A percentile compares a stretch with the other conserved stretches of the same genome.
phyloP scores from a whole-genome alignment of 495 filamentous ascomycete genomes.

The Tuber indicum region DNA sequence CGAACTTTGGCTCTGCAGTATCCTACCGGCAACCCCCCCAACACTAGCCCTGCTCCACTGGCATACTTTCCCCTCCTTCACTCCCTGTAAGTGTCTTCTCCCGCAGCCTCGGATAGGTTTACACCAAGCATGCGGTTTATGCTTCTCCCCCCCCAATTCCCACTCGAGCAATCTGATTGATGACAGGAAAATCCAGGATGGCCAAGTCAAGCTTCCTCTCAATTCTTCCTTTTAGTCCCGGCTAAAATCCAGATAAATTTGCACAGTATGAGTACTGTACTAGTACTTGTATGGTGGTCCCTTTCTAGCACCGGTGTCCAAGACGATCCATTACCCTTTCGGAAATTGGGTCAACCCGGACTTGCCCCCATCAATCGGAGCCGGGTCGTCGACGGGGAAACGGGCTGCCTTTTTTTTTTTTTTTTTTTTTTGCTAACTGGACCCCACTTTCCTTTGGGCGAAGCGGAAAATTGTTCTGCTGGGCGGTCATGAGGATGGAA shows the following conservation, averaged over 20 bases:
- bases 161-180: not conserved
- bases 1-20: not conserved
- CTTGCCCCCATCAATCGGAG: not conserved
- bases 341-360: not conserved
- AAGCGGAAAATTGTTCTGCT: conserved; percentile 36
- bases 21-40: too few species aligned
- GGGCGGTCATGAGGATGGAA: conserved; percentile 35
- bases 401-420: conserved; percentile 7
- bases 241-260: not conserved
- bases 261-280: too few species aligned
- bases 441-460: conserved; percentile 34
- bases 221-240: not conserved
- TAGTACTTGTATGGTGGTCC: not conserved
- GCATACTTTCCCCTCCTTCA: not conserved
- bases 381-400: conserved; percentile 34
- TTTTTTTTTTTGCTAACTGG: conserved; percentile 12
- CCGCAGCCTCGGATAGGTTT: not conserved
- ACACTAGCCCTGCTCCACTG: not conserved
- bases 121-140: not conserved
- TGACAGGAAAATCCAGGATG: not conserved
- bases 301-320: not conserved
- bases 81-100: not conserved
- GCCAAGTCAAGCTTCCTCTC: not conserved
- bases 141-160: not conserved
- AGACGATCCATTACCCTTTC: not conserved